A percentile compares a stretch with the other conserved stretches of the same genome.
These are phyloP conservation scores for Ochetophila trinervis DNA, from an alignment of 306 rosid species.

Conservation along the genomic window DNA sequence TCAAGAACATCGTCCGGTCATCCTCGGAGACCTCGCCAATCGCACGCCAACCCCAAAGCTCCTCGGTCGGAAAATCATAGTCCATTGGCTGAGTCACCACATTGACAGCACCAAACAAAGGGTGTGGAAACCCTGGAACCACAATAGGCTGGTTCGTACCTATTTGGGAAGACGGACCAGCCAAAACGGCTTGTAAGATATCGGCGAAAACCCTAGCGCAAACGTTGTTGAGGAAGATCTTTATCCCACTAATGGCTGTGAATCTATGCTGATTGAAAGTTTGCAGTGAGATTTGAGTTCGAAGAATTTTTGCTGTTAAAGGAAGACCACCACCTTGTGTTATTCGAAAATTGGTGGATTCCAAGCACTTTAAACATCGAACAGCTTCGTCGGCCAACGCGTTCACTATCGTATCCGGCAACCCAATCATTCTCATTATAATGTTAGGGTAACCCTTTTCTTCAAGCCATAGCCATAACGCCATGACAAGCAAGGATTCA, in stretches of 20 bases:
- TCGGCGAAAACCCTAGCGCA: slow-evolving; percentile 50
- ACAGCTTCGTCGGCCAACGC: slow-evolving; percentile 42
- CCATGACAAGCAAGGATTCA: slow-evolving; percentile 44
- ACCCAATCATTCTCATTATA: slow-evolving; percentile 14
- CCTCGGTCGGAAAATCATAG: slow-evolving; percentile 13
- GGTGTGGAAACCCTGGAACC: slow-evolving; percentile 54
- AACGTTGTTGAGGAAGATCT: slow-evolving; percentile 30
- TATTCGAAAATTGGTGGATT: background rate
- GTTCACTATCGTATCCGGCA: slow-evolving; percentile 17
- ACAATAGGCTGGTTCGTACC: slow-evolving; percentile 4
- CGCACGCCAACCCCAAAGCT: slow-evolving; percentile 28
- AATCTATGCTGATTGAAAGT: slow-evolving; percentile 28
- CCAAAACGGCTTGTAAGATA: slow-evolving; percentile 34
- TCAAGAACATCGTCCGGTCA: slow-evolving; percentile 58
- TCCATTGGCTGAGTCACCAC: slow-evolving; percentile 23
- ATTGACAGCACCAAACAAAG: slow-evolving; percentile 39
- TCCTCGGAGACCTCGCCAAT: slow-evolving; percentile 27
- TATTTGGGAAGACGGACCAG: background rate
- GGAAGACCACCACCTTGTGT: slow-evolving; percentile 1
- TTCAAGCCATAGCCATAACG: slow-evolving; percentile 62
- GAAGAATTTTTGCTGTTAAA: slow-evolving; percentile 30
- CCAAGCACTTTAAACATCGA: slow-evolving; percentile 36
- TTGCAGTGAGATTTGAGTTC: slow-evolving; percentile 33
- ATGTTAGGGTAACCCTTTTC: slow-evolving; percentile 24
- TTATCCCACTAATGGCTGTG: slow-evolving; percentile 39